These are phyloP conservation scores for Aspergillus nanangensis DNA, from an alignment of 495 filamentous ascomycete genomes.

Conservation along the genomic window DNA sequence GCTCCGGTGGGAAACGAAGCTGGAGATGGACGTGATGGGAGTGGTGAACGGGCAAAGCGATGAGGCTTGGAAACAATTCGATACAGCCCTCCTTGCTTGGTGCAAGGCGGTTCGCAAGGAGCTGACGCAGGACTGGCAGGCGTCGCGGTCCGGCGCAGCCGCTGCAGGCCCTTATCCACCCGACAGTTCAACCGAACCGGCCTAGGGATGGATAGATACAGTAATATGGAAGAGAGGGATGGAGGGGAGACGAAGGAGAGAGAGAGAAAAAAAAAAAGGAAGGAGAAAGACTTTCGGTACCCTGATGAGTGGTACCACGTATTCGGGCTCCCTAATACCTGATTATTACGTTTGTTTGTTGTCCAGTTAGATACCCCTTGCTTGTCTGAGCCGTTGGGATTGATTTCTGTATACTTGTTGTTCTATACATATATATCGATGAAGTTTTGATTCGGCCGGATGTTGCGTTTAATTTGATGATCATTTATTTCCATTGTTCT, in stretches of 20 bases:
- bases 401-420: not conserved
- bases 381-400: slow-evolving; percentile 4
- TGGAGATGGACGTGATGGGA: slow-evolving; percentile 81
- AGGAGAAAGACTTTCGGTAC: not conserved
- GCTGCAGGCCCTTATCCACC: slow-evolving; percentile 7
- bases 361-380: slow-evolving; percentile 26
- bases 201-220: not conserved
- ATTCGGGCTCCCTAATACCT: slow-evolving; percentile 3
- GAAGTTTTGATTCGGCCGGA: not conserved
- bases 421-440: slow-evolving; percentile 3
- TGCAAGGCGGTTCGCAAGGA: slow-evolving; percentile 72
- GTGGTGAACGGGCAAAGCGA: slow-evolving; percentile 67
- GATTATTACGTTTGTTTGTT: slow-evolving; percentile 16
- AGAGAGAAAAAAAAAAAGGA: too few relatives aligned
- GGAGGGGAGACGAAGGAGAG: not conserved
- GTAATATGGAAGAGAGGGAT: not conserved
- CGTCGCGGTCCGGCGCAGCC: slow-evolving; percentile 13
- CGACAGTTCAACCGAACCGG: not conserved
- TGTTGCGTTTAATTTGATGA: not conserved
- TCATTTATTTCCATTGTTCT: too few relatives aligned
- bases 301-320: slow-evolving; percentile 18
- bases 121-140: slow-evolving; percentile 58
- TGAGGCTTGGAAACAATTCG: slow-evolving; percentile 73
- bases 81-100: slow-evolving; percentile 76
- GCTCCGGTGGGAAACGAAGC: slow-evolving; percentile 84